These are phyloP conservation scores for Aspergillus cavernicola DNA, from an alignment of 495 filamentous ascomycete species.

Conservation along the genomic window DNA sequence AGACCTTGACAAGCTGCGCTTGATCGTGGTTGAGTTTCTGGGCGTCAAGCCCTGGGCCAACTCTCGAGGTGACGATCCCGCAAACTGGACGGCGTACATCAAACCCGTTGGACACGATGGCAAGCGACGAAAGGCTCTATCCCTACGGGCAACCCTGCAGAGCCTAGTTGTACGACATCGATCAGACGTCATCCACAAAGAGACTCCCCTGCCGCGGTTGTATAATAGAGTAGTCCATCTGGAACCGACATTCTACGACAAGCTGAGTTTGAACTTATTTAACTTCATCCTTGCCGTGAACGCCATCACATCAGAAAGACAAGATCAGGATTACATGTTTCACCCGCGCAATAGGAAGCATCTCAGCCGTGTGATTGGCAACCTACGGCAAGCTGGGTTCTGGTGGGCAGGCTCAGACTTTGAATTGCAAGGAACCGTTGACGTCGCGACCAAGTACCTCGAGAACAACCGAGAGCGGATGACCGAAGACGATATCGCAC, in stretches of 20 bases:
- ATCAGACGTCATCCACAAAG: conserved; percentile 61
- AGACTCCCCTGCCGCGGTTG: conserved; percentile 64
- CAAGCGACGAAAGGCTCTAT: conserved; percentile 51
- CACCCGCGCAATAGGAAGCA: conserved; percentile 63
- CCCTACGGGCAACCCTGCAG: conserved; percentile 67
- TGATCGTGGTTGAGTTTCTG: conserved; percentile 67
- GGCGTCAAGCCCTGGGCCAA: conserved; percentile 74
- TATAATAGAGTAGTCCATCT: conserved; percentile 69
- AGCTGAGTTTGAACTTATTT: conserved; percentile 79
- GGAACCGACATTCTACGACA: conserved; percentile 80
- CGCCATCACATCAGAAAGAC: conserved; percentile 81
- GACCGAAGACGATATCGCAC: conserved; percentile 51
- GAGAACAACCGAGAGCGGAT: conserved; percentile 49
- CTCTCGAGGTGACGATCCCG: conserved; percentile 40
- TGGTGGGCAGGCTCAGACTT: conserved; percentile 79
- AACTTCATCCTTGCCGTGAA: conserved; percentile 77
- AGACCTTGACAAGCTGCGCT: conserved; percentile 71
- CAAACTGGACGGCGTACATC: conserved; percentile 72
- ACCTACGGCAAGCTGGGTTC: conserved; percentile 83
- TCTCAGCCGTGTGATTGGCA: conserved; percentile 64
- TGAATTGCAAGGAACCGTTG: conserved; percentile 59
- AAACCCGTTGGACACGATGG: conserved; percentile 58
- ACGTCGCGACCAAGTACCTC: conserved; percentile 63
- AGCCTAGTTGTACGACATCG: conserved; percentile 78
- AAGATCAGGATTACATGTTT: conserved; percentile 85